Percentiles rank a stretch among this genome's conserved stretches.
These are phyloP conservation scores for Gonapodya prolifera DNA, from an alignment of 192 early-diverging fungal genomes.

Conservation along the genomic window DNA sequence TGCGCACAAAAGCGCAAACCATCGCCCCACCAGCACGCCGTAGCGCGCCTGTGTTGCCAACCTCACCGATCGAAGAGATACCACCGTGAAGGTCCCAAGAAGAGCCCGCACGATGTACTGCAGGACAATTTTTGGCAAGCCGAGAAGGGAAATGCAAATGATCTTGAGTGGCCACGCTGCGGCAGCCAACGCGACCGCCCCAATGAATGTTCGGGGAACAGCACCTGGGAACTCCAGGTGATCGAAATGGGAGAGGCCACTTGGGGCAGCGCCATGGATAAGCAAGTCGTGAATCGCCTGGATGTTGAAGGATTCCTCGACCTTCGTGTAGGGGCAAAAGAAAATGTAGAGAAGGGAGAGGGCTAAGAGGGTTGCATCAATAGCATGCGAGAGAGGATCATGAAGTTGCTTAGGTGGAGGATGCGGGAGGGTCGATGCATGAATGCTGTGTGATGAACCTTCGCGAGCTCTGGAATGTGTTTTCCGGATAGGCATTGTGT, in stretches of 20 bases:
- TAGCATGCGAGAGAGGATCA: neutral
- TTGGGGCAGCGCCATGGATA: constrained; percentile 25
- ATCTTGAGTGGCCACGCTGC: constrained; percentile 32
- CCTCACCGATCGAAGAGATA: constrained; percentile 36
- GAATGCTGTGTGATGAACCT: too few species aligned
- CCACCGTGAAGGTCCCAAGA: constrained; percentile 31
- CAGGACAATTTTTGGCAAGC: constrained; percentile 2
- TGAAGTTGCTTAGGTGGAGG: neutral
- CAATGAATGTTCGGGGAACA: constrained; percentile 86
- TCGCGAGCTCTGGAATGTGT: too few species aligned
- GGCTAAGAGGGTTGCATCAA: neutral
- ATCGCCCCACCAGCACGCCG: constrained; percentile 33
- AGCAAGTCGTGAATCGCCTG: constrained; percentile 89
- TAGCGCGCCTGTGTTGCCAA: constrained; percentile 36
- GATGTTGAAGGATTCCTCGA: constrained; percentile 92
- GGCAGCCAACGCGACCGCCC: constrained; percentile 51
- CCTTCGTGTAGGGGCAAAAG: constrained; percentile 73
- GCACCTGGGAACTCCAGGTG: constrained; percentile 89
- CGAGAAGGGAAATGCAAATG: constrained; percentile 5
- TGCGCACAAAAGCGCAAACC: constrained; percentile 34
- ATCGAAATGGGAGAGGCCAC: constrained; percentile 41
- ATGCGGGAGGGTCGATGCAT: neutral
- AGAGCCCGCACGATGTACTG: constrained; percentile 23
- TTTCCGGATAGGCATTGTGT: too few species aligned
- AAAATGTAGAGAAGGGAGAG: constrained; percentile 14